Conservation (phyloP, 2,329 filamentous ascomycete species). For the Truncatella angustata region DNA sequence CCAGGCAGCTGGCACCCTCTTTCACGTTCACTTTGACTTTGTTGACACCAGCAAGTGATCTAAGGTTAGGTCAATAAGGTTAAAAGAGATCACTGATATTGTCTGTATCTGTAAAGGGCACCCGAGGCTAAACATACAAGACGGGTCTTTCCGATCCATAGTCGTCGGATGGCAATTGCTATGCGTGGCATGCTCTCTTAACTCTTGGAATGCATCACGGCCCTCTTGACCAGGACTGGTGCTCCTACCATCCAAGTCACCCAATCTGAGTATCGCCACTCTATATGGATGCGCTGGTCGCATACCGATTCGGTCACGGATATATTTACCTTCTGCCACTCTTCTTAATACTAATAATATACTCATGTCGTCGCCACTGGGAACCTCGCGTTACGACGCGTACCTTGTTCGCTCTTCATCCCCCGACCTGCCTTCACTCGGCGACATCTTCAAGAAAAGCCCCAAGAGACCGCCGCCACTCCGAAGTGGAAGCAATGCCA, state of each 20-base stretch:
- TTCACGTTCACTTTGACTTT: background rate
- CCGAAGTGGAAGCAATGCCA: conserved; percentile 34
- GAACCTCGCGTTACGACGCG: conserved; percentile 20
- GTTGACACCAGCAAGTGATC: conserved; percentile 8
- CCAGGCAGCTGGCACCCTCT: background rate
- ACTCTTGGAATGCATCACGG: no score
- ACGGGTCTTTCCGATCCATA: no score
- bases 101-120: background rate
- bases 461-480: conserved; percentile 28
- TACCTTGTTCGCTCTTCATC: conserved; percentile 45
- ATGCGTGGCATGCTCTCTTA: no score
- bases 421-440: conserved; percentile 53
- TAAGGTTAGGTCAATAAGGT: no score
- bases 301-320: conserved; percentile 30
- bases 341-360: conserved; percentile 32
- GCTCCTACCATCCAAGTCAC: no score
- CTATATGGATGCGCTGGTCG: conserved; percentile 46
- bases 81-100: no score
- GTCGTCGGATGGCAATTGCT: no score
- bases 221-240: no score
- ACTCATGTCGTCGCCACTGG: conserved; percentile 28
- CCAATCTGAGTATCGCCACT: background rate
- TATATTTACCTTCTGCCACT: conserved; percentile 3
- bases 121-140: no score
- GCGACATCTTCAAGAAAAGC: conserved; percentile 42